These are phyloP conservation scores for Saccharomycodes ludwigii DNA, from an alignment of 805 yeast genomes.

Conservation along the genomic window DNA sequence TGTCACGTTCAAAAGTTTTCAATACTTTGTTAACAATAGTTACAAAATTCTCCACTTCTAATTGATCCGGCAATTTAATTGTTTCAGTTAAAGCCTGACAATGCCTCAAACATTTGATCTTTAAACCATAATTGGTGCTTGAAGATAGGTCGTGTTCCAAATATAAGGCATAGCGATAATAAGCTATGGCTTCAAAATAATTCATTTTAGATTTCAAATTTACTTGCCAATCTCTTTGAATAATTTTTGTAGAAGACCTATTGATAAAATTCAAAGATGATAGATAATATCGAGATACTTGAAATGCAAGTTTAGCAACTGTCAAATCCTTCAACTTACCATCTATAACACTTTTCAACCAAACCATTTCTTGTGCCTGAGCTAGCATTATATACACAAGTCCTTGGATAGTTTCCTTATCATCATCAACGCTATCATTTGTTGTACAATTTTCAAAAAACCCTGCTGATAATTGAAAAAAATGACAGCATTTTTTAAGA, in stretches of 20 bases:
- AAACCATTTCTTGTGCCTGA: constrained; percentile 78
- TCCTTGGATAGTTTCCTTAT: constrained; percentile 35
- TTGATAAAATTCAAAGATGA: constrained; percentile 31
- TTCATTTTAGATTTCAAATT: constrained; percentile 44
- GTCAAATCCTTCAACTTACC: constrained; percentile 38
- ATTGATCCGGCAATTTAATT: constrained; percentile 29
- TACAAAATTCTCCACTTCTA: constrained; percentile 29
- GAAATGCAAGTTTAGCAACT: constrained; percentile 52
- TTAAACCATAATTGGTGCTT: constrained; percentile 52
- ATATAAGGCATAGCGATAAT: constrained; percentile 45
- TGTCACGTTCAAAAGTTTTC: constrained; percentile 57
- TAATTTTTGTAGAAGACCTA: constrained; percentile 30
- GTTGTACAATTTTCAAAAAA: constrained; percentile 32
- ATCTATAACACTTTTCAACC: constrained; percentile 50
- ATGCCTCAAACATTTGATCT: constrained; percentile 36
- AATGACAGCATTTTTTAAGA: constrained; percentile 46
- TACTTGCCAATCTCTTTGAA: constrained; percentile 53
- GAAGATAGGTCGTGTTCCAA: constrained; percentile 24
- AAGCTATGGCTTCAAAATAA: constrained; percentile 65
- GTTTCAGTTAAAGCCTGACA: constrained; percentile 27
- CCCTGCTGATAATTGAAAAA: constrained; percentile 66
- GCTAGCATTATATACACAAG: constrained; percentile 50
- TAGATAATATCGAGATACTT: constrained; percentile 45
- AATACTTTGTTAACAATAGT: constrained; percentile 33
- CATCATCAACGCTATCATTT: constrained; percentile 8